Base-by-base conservation (phyloP, 2,329 filamentous ascomycete species). In the Colletotrichum lupini region DNA sequence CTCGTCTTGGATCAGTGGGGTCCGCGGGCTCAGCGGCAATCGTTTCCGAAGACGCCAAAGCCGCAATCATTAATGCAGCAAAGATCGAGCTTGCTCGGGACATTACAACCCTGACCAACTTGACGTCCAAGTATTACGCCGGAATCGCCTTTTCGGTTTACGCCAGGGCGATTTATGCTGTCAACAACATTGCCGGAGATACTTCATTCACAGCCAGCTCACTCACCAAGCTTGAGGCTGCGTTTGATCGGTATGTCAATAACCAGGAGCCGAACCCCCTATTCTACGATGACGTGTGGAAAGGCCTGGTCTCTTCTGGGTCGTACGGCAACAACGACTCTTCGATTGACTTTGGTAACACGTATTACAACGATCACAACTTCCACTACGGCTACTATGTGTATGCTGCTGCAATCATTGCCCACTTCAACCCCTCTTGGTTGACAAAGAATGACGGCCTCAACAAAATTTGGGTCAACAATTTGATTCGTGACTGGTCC, bases 41-140 rank as follows among this genome's bases (percentile, higher is more conserved):
- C 60, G 60, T 93, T 80, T 83, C 83, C 11, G 75, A 79, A 1
- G 82, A 84, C 11, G 87, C 88, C 3, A 88, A 90, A 72, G 79
- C 85, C 3, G 82, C 84, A 2, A 91, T 94, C 53, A 81, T 83
- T 22, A 82, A 85, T 1, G 83, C 90, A 14, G 91, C 92, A 9
- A 85, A 86, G 30, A 86, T 84, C 24, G 94, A 97, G 80, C 84
- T 95, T 1, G 86, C 88, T 1, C 90, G 94, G 80, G 87, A 93
- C 78, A 92, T 96, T 79, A 80, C 83, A 4, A 82, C 83, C 0
- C 90, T 94, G 77, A 89, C 89, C 6, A 89, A 95, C 74, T 84
- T 93, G 59, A 88, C 94, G 78, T 95, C 93, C 73, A 94, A 95
- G 88, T 97, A 97, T 82, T 97, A 91, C 81, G 92, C 92, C 75